Conservation (phyloP, 257 asterid species). For the Coffea canephora region DNA sequence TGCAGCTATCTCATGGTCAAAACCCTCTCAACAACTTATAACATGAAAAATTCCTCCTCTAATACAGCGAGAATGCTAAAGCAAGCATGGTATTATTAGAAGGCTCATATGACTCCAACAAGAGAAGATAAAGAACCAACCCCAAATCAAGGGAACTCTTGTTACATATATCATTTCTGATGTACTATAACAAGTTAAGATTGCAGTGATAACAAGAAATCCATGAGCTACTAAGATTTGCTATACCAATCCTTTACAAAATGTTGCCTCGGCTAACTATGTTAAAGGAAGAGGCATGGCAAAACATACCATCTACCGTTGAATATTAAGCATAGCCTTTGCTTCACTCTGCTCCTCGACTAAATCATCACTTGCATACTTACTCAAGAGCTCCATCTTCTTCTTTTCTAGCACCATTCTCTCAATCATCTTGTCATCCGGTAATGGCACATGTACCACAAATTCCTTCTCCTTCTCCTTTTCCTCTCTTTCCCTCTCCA, state of each 20-base stretch:
- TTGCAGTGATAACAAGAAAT: background rate
- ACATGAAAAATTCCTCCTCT: background rate
- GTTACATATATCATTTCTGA: background rate
- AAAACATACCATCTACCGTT: conserved; percentile 39
- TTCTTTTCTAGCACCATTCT: conserved; percentile 84
- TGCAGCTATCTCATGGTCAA: background rate
- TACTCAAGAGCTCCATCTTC: conserved; percentile 80
- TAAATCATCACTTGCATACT: conserved; percentile 76
- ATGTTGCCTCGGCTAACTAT: background rate
- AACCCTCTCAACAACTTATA: background rate
- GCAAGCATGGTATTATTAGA: too few relatives aligned
- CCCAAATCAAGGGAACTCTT: background rate
- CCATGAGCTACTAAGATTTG: background rate
- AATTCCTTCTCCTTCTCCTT: conserved; percentile 69
- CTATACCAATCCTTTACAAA: background rate
- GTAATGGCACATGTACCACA: conserved; percentile 87
- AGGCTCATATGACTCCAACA: background rate
- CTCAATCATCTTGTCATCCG: conserved; percentile 85
- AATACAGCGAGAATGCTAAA: background rate
- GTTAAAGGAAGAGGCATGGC: background rate
- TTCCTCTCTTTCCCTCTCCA: conserved; percentile 62
- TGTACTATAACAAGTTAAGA: background rate
- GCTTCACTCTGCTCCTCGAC: conserved; percentile 71
- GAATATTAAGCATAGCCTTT: conserved; percentile 78
- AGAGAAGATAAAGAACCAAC: background rate